Conservation (phyloP, 1,284 basidiomycete genomes). For the Cutaneotrichosporon sp. region DNA sequence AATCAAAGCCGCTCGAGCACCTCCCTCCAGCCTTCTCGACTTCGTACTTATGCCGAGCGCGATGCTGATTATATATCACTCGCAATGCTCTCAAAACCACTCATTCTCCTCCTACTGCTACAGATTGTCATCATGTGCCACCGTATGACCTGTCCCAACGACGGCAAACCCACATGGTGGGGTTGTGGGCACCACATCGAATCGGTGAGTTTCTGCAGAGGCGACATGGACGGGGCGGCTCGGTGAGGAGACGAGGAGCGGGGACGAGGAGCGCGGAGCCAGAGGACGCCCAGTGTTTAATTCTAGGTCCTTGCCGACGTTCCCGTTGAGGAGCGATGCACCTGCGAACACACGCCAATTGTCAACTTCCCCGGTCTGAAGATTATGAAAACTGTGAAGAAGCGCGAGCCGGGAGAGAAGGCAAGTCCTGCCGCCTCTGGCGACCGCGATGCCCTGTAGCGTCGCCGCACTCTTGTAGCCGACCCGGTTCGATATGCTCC, state of each 20-base stretch:
- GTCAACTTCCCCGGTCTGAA: slow-evolving; percentile 22
- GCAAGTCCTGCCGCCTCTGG: not conserved
- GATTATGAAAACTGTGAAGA: slow-evolving; percentile 35
- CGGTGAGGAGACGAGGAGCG: not conserved
- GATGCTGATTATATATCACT: not conserved
- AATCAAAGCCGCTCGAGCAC: no score
- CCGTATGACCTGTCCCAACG: slow-evolving; percentile 44
- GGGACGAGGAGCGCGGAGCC: not conserved
- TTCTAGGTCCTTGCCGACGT: slow-evolving; percentile 39
- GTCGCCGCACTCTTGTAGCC: no score
- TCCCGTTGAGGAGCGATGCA: slow-evolving; percentile 32
- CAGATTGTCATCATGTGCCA: slow-evolving; percentile 38
- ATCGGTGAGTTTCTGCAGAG: slow-evolving; percentile 21
- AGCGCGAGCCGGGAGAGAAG: not conserved
- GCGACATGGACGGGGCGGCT: not conserved
- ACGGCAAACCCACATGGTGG: slow-evolving; percentile 49
- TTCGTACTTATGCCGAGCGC: no score
- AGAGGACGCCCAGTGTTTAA: no score
- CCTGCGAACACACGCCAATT: slow-evolving; percentile 41
- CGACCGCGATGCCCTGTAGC: not conserved
- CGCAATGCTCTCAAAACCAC: not conserved
- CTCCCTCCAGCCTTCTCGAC: no score
- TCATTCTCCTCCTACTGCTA: not conserved
- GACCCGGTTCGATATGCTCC: no score
- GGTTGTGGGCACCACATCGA: slow-evolving; percentile 48